These are phyloP conservation scores for Eucalyptus brandiana DNA, from an alignment of 345 rosid genomes.

Conservation along the genomic window DNA sequence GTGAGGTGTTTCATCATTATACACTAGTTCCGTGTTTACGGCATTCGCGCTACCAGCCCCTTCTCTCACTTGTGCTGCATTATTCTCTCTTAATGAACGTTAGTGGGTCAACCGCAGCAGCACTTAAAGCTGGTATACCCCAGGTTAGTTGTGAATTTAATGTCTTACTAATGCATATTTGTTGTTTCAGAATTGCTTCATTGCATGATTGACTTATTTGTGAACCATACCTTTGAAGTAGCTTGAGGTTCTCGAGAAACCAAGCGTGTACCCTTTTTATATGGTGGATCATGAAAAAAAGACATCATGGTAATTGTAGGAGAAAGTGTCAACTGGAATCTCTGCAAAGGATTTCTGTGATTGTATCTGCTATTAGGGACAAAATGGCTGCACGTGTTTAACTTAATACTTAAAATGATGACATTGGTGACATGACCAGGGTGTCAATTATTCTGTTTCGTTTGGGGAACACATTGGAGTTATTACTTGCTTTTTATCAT, in stretches of 20 bases:
- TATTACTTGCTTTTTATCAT: not conserved
- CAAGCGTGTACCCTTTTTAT: not conserved
- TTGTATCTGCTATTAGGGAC: not conserved
- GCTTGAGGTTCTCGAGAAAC: not conserved
- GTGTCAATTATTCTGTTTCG: not conserved
- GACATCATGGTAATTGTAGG: not conserved
- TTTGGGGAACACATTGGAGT: not conserved
- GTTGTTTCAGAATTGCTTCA: not conserved
- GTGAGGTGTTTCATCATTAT: slow-evolving; percentile 11
- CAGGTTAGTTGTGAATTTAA: slow-evolving; percentile 37
- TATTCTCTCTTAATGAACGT: not conserved
- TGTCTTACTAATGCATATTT: not conserved
- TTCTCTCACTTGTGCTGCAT: not conserved
- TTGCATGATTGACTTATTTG: not conserved
- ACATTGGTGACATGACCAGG: not conserved
- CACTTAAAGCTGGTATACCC: slow-evolving; percentile 66
- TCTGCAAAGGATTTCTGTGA: not conserved
- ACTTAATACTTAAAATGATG: not conserved
- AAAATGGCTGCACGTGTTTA: not conserved
- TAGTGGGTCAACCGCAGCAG: slow-evolving; percentile 92
- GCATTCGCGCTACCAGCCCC: not conserved
- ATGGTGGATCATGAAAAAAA: not conserved
- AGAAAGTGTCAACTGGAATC: not conserved
- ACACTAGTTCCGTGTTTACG: not conserved
- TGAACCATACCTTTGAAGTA: not conserved